Percentiles rank a stretch among this genome's conserved stretches.
Evolutionary conservation across 352 stramenopile species (phyloP).

Genomic region (Pythium insidiosum): DNA sequence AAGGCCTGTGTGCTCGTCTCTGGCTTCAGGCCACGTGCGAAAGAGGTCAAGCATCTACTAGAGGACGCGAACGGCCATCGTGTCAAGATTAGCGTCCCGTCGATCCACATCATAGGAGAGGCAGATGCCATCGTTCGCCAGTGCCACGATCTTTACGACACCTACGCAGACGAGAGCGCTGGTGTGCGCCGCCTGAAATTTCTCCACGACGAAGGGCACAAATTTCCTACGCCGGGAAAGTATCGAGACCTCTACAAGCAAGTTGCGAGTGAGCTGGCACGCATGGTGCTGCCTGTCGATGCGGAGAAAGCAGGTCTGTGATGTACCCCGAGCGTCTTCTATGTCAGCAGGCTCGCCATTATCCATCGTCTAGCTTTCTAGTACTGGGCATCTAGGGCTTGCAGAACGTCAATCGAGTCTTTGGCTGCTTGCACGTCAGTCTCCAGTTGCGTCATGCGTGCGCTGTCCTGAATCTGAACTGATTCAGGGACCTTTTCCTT

Average conservation of each 20-base stretch:
- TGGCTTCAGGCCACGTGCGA: conserved; percentile 42
- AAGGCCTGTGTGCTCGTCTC: conserved; percentile 53
- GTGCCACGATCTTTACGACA: conserved; percentile 38
- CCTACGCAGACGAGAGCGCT: conserved; percentile 22
- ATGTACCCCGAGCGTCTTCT: too few species aligned
- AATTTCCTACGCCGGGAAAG: conserved; percentile 46
- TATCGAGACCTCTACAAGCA: conserved; percentile 41
- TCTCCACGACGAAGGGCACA: conserved; percentile 74
- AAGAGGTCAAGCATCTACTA: conserved; percentile 43
- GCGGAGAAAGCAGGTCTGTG: not conserved
- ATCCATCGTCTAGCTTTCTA: not conserved
- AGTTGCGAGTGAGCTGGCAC: conserved; percentile 31
- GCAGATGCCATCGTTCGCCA: conserved; percentile 33
- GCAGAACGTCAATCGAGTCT: conserved; percentile 47
- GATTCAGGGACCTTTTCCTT: conserved; percentile 49
- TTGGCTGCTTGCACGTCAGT: conserved; percentile 40
- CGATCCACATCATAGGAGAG: conserved; percentile 57
- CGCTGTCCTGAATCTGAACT: conserved; percentile 51
- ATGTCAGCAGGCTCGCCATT: too few species aligned
- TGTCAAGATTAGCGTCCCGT: conserved; percentile 40
- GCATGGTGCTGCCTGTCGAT: conserved; percentile 20
- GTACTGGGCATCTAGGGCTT: conserved; percentile 47
- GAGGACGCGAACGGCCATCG: conserved; percentile 22
- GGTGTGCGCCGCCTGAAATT: conserved; percentile 30
- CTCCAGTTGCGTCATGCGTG: conserved; percentile 43